Conservation (phyloP, 2,329 filamentous ascomycete genomes). For the Paramyrothecium roridum region DNA sequence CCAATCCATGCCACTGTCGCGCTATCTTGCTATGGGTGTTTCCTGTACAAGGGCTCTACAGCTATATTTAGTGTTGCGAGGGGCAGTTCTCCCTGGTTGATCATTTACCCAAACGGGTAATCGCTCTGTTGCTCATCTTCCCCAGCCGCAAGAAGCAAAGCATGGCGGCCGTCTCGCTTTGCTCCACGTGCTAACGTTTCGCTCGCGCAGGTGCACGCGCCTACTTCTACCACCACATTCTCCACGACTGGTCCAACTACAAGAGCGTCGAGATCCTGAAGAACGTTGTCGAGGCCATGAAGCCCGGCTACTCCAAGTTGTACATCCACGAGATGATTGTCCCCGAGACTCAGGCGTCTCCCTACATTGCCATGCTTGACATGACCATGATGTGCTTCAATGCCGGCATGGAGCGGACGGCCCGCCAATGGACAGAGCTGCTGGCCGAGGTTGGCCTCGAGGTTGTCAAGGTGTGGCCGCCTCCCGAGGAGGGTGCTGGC, state of each 20-base stretch:
- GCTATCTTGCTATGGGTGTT: too few relatives aligned
- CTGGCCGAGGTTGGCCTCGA: conserved; percentile 6
- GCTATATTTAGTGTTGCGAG: too few relatives aligned
- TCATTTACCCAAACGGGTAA: too few relatives aligned
- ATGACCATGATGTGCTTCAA: conserved; percentile 19
- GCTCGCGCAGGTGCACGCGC: conserved; percentile 26
- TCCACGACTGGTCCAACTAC: conserved; percentile 47
- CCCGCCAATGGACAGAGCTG: conserved; percentile 12
- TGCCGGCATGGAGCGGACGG: conserved; percentile 16
- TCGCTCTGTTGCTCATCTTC: too few relatives aligned
- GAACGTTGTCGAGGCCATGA: conserved; percentile 10
- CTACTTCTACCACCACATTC: conserved; percentile 43
- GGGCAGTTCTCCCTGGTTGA: too few relatives aligned
- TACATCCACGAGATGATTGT: conserved; percentile 17
- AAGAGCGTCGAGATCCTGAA: conserved; percentile 25
- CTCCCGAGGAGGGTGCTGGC: conserved; percentile 13
- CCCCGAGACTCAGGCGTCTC: conserved; percentile 9
- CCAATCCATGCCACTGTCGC: too few relatives aligned
- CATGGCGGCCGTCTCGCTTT: background rate
- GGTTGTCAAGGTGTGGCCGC: conserved; percentile 12
- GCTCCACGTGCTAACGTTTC: background rate
- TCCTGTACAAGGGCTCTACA: too few relatives aligned
- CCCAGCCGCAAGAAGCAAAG: too few relatives aligned
- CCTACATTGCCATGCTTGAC: conserved; percentile 24
- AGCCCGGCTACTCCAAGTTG: conserved; percentile 18